These are phyloP conservation scores for Hyaloraphidium curvatum DNA, from an alignment of 192 early-diverging fungal genomes.

Conservation along the genomic window DNA sequence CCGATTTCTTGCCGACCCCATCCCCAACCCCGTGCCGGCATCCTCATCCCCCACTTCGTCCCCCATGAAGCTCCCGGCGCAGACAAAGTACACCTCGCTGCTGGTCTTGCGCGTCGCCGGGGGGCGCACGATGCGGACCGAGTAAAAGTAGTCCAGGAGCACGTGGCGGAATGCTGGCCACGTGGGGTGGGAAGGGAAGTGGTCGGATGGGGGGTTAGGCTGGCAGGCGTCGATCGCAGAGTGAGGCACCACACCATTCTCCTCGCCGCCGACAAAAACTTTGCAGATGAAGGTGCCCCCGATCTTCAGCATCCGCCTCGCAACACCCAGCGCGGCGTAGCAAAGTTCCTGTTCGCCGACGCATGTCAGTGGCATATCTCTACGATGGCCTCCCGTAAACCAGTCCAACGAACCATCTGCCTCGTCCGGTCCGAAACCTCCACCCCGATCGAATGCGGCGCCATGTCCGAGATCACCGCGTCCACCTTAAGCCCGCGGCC, in stretches of 20 bases:
- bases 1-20: too few relatives aligned
- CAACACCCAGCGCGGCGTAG: not conserved
- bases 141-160: not conserved
- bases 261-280: not conserved
- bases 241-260: not conserved
- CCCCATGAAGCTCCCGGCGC: too few relatives aligned
- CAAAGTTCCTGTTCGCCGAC: not conserved
- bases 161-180: not conserved
- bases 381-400: too few relatives aligned
- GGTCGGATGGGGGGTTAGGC: too few relatives aligned
- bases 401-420: too few relatives aligned
- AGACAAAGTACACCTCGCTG: not conserved
- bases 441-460: not conserved
- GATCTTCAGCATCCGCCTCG: not conserved
- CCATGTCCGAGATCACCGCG: slow-evolving; percentile 3
- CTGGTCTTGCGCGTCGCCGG: not conserved
- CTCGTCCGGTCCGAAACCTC: too few relatives aligned
- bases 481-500: not conserved
- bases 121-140: not conserved
- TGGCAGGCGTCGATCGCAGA: not conserved
- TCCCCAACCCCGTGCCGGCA: too few relatives aligned
- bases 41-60: too few relatives aligned
- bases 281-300: not conserved
- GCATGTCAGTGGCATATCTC: too few relatives aligned
- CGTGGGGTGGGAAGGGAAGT: not conserved